phyloP scores from a whole-genome alignment of 129 eudicot genomes.

The Artemisia argyi region DNA sequence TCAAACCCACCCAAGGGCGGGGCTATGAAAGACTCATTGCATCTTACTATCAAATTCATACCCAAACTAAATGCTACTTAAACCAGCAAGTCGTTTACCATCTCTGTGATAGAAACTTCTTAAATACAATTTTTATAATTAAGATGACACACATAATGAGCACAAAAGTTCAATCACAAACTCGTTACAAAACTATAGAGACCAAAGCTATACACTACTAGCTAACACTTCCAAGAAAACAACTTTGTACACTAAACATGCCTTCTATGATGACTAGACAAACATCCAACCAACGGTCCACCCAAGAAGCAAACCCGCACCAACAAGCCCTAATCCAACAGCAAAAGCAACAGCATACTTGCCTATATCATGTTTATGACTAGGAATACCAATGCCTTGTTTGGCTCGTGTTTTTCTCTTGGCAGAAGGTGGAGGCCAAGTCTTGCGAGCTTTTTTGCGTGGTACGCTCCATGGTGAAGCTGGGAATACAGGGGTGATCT shows the following conservation, averaged over 20 bases:
- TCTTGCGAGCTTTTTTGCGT: slow-evolving; percentile 38
- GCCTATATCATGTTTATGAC: slow-evolving; percentile 41
- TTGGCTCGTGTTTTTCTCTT: slow-evolving; percentile 43
- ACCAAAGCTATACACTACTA: slow-evolving; percentile 21
- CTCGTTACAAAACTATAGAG: slow-evolving; percentile 25
- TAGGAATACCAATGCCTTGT: slow-evolving; percentile 23
- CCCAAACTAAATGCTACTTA: too few relatives aligned
- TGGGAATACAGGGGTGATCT: slow-evolving; percentile 40
- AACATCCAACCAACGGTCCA: slow-evolving; percentile 93
- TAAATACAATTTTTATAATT: neutral
- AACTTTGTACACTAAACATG: slow-evolving; percentile 32
- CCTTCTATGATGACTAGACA: slow-evolving; percentile 29
- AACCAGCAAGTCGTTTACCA: too few relatives aligned
- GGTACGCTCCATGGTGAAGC: slow-evolving; percentile 53
- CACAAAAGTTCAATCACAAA: slow-evolving; percentile 13
- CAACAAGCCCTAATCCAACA: slow-evolving; percentile 81
- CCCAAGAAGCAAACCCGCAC: slow-evolving; percentile 89
- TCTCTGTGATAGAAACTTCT: neutral
- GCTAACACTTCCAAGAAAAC: slow-evolving; percentile 4
- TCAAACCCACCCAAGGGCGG: too few relatives aligned
- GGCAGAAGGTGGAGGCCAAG: neutral
- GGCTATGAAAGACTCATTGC: too few relatives aligned
- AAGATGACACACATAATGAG: slow-evolving; percentile 15
- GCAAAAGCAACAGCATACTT: slow-evolving; percentile 71
- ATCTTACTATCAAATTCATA: too few relatives aligned